These are phyloP conservation scores for Tetratostichococcus sp. DNA, from an alignment of 139 green algal genomes.

Conservation along the genomic window DNA sequence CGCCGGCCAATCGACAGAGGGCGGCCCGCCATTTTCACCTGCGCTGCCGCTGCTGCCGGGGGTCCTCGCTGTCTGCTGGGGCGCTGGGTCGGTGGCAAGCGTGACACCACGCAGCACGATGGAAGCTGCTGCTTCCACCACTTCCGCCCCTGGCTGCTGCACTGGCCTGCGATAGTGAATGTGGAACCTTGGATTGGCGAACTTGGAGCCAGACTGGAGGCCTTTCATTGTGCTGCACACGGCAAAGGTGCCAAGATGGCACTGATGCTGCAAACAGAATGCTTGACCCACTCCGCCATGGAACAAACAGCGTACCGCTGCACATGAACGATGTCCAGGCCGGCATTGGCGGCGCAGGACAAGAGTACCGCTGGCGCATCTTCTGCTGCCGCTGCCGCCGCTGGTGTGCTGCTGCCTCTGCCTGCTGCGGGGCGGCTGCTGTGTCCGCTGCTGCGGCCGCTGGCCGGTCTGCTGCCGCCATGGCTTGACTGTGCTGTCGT, in stretches of 20 bases:
- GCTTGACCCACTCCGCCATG: no score
- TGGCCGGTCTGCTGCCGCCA: no score
- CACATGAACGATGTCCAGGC: neutral
- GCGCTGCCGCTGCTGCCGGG: neutral
- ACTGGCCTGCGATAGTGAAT: no score
- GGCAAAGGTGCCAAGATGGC: no score
- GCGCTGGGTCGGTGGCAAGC: neutral
- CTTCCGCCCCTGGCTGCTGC: neutral
- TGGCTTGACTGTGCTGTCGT: neutral
- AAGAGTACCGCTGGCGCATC: neutral
- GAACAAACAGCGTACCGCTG: neutral
- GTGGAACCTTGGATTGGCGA: no score
- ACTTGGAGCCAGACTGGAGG: no score
- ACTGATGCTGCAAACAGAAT: no score
- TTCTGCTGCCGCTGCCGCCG: neutral
- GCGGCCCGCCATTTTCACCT: neutral
- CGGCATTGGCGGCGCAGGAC: neutral
- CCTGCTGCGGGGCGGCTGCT: no score
- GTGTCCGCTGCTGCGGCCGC: no score
- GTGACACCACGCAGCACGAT: neutral
- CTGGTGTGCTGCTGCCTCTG: neutral
- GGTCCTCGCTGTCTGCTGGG: neutral
- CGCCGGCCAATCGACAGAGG: neutral
- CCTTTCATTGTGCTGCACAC: no score
- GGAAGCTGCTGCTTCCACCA: neutral